Evolutionary conservation across 2,329 filamentous ascomycete species (phyloP).

Genomic region (Alternaria angustiovoidea): DNA sequence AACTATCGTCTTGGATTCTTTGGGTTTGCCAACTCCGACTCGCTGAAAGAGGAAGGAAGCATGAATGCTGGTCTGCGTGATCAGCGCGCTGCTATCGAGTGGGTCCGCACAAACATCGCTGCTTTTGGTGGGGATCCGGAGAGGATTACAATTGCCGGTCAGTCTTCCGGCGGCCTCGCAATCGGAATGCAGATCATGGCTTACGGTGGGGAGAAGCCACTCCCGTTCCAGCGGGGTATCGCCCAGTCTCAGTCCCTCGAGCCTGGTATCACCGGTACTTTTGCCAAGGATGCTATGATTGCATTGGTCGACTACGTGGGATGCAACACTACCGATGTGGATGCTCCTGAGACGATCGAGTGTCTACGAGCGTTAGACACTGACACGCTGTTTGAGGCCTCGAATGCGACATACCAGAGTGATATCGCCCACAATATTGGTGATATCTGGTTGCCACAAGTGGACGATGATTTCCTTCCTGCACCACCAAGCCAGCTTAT

Average conservation of each 20-base stretch:
- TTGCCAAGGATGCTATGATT: slow-evolving; percentile 58
- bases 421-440: slow-evolving; percentile 53
- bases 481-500: slow-evolving; percentile 55
- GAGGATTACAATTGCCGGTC: slow-evolving; percentile 51
- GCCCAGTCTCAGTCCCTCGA: slow-evolving; percentile 60
- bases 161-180: slow-evolving; percentile 48
- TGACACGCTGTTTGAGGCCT: slow-evolving; percentile 55
- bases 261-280: slow-evolving; percentile 58
- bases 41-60: slow-evolving; percentile 43
- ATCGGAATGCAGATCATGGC: slow-evolving; percentile 47
- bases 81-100: slow-evolving; percentile 51
- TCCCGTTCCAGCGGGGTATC: slow-evolving; percentile 45
- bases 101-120: slow-evolving; percentile 50
- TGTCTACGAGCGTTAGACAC: slow-evolving; percentile 59
- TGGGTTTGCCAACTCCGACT: slow-evolving; percentile 48
- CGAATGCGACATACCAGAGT: slow-evolving; percentile 53
- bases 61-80: slow-evolving; percentile 52
- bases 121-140: slow-evolving; percentile 46
- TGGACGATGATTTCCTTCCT: slow-evolving; percentile 62
- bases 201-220: slow-evolving; percentile 40
- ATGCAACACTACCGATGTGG: slow-evolving; percentile 53
- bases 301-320: slow-evolving; percentile 54
- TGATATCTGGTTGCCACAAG: slow-evolving; percentile 61
- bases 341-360: slow-evolving; percentile 55
- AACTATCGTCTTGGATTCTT: slow-evolving; percentile 52